Evolutionary conservation across 768 basidiomycete genomes (phyloP), one percentile per base, ranked within the genome.

Genomic region (Saitozyma sp.): DNA sequence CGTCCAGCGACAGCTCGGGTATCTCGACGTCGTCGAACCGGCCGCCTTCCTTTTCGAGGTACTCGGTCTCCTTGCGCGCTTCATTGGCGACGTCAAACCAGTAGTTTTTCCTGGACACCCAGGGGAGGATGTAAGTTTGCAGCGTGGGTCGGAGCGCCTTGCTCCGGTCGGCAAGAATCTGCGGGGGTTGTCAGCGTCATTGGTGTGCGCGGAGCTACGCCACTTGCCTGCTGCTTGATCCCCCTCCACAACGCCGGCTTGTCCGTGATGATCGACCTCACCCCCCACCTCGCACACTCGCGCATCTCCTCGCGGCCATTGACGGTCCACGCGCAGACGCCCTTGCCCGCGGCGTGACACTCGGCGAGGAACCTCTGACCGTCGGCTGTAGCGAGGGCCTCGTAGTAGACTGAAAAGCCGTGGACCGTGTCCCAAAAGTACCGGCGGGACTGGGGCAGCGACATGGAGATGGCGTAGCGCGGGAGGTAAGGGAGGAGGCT

Each of bases 311-410:
- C 86, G 9, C 87, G 87, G 51, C 88, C 84, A 74, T 99, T 99
- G 37, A 98, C 95, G 0, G 96, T 99, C 96, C 94, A 97, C 3
- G 92, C 91, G 85, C 94, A 88, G 59, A 98, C 69, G 68, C 84
- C 84, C 84, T 96, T 96, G 17, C 89, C 89, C 0, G 86, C 64
- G 41, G 41, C 82, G 76, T 87, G 87, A 81, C 91, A 93, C 68
- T 93, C 89, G 51, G 82, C 80, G 59, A 88, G 76, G 81, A 79
- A 94, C 85, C 79, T 84, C 63, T 85, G 83, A 2, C 95, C 95
- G 63, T 91, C 90, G 1, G 81, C 78, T 3, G 86, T 86, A 9
- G 88, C 85, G 48, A 98, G 81, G 7, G 86, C 80, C 0, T 82
- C 84, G 79, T 94, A 98, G 46, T 84, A 81, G 75, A 99, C 87